Conservation (phyloP, 2,329 filamentous ascomycete species). For the Blastomyces gilchristii region DNA sequence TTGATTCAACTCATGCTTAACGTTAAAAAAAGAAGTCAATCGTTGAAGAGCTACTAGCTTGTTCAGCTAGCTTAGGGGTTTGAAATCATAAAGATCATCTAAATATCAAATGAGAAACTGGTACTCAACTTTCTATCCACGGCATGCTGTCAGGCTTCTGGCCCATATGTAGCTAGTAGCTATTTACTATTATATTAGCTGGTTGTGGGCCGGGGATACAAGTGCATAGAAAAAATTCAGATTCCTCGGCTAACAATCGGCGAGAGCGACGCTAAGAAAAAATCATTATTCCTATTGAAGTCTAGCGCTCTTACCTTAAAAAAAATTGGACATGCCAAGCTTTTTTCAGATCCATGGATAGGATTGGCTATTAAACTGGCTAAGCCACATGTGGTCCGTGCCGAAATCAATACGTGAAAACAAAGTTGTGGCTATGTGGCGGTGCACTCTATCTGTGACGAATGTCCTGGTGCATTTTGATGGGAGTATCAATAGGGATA, state of each 20-base stretch:
- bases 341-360: no score
- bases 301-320: neutral
- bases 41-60: neutral
- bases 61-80: neutral
- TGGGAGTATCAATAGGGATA: neutral
- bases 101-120: neutral
- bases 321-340: neutral
- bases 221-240: neutral
- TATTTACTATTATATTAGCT: no score
- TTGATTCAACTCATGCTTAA: no score
- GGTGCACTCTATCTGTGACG: neutral
- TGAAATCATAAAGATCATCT: neutral
- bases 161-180: no score
- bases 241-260: neutral
- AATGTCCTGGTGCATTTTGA: neutral
- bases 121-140: no score
- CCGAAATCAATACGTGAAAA: neutral
- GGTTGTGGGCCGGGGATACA: no score
- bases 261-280: neutral
- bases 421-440: conserved; percentile 5
- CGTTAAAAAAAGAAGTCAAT: neutral
- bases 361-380: neutral
- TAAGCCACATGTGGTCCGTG: conserved; percentile 3
- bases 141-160: no score
- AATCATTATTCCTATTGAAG: neutral